A percentile compares a stretch with the other conserved stretches of the same genome.
Conservation (phyloP, 148 eudicot genomes). For the Oxyria digyna region DNA sequence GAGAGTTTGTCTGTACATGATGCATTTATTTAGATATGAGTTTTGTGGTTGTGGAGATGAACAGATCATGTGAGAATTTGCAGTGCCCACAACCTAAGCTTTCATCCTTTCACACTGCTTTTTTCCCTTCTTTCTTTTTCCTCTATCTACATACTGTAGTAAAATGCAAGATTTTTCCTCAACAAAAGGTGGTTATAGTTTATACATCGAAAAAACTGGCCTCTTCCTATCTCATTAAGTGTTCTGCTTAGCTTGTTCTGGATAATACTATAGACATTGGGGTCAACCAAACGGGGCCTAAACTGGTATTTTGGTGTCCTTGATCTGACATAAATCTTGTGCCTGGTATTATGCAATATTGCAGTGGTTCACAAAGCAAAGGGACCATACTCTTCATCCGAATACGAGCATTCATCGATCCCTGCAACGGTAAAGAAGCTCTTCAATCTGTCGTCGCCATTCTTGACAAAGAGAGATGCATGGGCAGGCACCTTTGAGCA, state of each 20-base stretch:
- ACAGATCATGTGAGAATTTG: not conserved
- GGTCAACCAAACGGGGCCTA: no score
- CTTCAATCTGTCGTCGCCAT: conserved; percentile 45
- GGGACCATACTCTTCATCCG: conserved; percentile 67
- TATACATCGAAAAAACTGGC: not conserved
- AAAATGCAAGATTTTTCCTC: not conserved
- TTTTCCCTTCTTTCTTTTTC: not conserved
- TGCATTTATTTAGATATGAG: not conserved
- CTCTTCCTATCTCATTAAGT: not conserved
- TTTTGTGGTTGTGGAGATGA: not conserved
- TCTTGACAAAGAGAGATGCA: conserved; percentile 63
- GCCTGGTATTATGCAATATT: no score
- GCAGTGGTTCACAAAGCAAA: conserved; percentile 80
- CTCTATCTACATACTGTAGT: not conserved
- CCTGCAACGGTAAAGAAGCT: conserved; percentile 71
- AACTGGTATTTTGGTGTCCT: no score
- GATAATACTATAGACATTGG: no score
- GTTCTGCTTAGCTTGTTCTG: not conserved
- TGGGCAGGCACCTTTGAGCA: conserved; percentile 78
- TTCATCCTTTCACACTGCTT: not conserved
- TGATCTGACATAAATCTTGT: no score
- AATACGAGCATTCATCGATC: conserved; percentile 73
- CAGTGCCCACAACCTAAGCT: not conserved
- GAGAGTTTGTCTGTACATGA: not conserved
- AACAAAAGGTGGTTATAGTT: not conserved